Evolutionary conservation across 83 land plant genomes (phyloP), one percentile per base, ranked within the genome.

Genomic region (Picea abies): DNA sequence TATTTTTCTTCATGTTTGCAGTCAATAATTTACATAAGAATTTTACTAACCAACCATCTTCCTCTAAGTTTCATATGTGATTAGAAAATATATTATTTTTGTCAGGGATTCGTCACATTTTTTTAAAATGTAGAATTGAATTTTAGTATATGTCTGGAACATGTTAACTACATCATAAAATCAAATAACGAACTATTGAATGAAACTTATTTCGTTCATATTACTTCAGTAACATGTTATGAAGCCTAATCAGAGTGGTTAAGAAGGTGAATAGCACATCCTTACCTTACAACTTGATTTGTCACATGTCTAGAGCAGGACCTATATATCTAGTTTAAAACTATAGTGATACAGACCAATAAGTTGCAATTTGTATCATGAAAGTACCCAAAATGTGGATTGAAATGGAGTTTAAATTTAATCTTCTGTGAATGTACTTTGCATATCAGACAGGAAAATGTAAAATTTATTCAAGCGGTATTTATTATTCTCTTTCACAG

Each of bases 401-500:
- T 32, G 7, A 16, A 15, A 69, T 19, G 8, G 11, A 49, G 11
- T 49, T 49, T 49, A 49, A 35, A 69, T 35, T 14, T 69, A 17
- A 69, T 66, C 17, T 32, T 39, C 17, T 69, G 1, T 66, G 32
- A 12, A 69, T 35, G 15, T 16, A 35, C 52, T 49, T 49, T 32
- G 37, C 20, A 69, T 14, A 4, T 69, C 8, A 35, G 5, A 32
- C 20, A 14, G 4, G 5, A 3, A 3, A 12, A 26, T 3, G 14
- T 68, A 14, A 32, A 14, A 39, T 20, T 3, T 3, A 37, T 8
- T 72, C 9, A 72, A 72, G 44, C 29, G 10, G 44, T 35, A 69
- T 69, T 69, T 35, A 19, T 39, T 17, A 75, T 83, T 32, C 78
- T 52, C 9, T 29, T 68, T 5, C 67, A 84, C 84, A 92, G 94